These are phyloP conservation scores for Sporisorium reilianum DNA, from an alignment of 1,284 basidiomycete species.

Conservation along the genomic window DNA sequence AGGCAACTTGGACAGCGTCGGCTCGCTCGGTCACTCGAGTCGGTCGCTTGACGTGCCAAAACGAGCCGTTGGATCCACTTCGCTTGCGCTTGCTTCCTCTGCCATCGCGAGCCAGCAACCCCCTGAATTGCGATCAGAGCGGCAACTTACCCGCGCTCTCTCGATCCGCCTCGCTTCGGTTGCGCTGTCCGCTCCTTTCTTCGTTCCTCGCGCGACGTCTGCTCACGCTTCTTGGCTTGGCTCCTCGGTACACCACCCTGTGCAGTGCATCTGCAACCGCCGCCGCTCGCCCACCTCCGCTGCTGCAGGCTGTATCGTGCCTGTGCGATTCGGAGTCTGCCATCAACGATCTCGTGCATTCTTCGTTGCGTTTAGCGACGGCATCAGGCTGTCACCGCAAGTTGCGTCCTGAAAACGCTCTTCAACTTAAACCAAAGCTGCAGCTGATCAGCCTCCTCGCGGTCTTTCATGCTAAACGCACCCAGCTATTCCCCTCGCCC, in stretches of 20 bases:
- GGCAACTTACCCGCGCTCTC: conserved; percentile 9
- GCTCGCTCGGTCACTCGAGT: not conserved
- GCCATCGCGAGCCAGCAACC: not conserved
- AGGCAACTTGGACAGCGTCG: not conserved
- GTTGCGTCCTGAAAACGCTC: no score
- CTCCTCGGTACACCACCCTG: no score
- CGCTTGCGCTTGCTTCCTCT: not conserved
- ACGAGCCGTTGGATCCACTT: not conserved
- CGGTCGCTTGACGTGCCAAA: not conserved
- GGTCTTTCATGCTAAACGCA: not conserved
- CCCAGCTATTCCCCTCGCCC: conserved; percentile 1
- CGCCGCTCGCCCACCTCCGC: not conserved
- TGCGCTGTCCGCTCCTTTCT: no score
- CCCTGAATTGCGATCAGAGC: not conserved
- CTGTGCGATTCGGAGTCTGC: not conserved
- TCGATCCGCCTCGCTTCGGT: no score
- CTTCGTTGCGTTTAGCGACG: not conserved
- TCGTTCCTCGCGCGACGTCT: no score
- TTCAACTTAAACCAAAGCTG: not conserved
- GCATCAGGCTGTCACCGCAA: no score
- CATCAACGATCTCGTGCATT: conserved; percentile 7
- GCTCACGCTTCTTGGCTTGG: no score
- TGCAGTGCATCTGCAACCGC: not conserved
- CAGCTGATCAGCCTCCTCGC: not conserved
- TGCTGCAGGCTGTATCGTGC: not conserved